Evolutionary conservation across 1,139 yeast genomes (phyloP).

Genomic region (Magnusiomyces starmeri): DNA sequence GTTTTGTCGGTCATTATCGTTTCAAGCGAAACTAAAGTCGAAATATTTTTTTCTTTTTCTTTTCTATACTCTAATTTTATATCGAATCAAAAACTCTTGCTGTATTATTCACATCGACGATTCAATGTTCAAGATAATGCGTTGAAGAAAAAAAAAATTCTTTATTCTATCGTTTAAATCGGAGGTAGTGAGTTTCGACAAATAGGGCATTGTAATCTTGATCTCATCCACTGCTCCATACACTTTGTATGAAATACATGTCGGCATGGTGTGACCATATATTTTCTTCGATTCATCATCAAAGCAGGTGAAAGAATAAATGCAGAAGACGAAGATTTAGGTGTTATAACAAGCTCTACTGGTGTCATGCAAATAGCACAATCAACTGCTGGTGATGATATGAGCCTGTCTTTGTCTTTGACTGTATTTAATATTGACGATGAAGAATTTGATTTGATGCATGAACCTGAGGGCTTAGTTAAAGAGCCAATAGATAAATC

Average conservation of each 20-base stretch:
- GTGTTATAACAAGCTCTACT: constrained; percentile 53
- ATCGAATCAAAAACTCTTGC: too few species aligned
- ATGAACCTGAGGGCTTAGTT: too few species aligned
- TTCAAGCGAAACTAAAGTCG: too few species aligned
- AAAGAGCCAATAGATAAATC: background rate
- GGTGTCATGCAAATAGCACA: constrained; percentile 90
- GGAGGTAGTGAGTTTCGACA: constrained; percentile 87
- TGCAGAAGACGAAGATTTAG: constrained; percentile 23
- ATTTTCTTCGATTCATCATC: constrained; percentile 37
- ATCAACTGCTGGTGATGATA: constrained; percentile 36
- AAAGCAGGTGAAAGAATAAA: constrained; percentile 31
- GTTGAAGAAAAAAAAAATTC: too few species aligned
- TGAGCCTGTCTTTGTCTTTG: constrained; percentile 4
- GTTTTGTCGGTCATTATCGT: too few species aligned
- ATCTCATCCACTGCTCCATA: constrained; percentile 88
- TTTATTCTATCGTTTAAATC: too few species aligned
- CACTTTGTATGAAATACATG: constrained; percentile 87
- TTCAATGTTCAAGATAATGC: too few species aligned
- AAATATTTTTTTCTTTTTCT: too few species aligned
- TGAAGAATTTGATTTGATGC: too few species aligned
- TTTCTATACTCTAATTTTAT: too few species aligned
- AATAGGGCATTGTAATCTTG: constrained; percentile 87
- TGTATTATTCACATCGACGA: too few species aligned
- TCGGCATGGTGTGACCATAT: constrained; percentile 89
- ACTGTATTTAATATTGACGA: too few species aligned